Evolutionary conservation across 345 rosid species (phyloP), one percentile per base, ranked within the genome.

Genomic region (Ceriops tagal): DNA sequence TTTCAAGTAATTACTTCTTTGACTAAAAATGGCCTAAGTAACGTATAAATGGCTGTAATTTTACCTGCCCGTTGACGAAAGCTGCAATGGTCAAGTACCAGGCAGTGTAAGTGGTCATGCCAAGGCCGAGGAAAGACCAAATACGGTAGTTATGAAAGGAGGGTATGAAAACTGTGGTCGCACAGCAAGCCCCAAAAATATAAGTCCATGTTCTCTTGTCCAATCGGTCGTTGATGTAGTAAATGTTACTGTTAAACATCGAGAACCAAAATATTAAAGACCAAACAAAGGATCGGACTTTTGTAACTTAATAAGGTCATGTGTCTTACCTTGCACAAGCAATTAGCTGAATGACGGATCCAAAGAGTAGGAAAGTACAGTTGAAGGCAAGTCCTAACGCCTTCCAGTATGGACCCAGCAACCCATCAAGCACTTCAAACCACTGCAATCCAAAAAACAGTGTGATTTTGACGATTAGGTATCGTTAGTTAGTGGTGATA

Each of bases 141-240:
- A 96, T 89, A 37, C 99, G 84, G 83, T 96, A 96, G 81, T 96
- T 96, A 80, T 92, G 99, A 61, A 96, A 96, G 11, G 99, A 96
- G 0, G 99, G 99, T 37, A 96, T 89, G 75, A 96, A 96, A 34
- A 96, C 98, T 5, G 99, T 96, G 66, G 99, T 96, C 43, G 99
- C 99, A 79, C 99, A 96, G 72, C 99, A 96, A 77, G 99, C 99
- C 80, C 99, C 99, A 69, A 96, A 96, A 62, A 96, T 96, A 34
- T 92, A 96, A 5, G 99, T 96, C 99, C 98, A 96, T 61, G 99
- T 96, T 74, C 99, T 83, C 90, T 96, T 96, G 82, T 96, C 99
- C 85, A 96, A 67, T 7, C 80, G 89, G 73, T 96, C 96, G 63
- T 92, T 96, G 76, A 96, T 92, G 84, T 92, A 96, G 80, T 96